Conservation (phyloP, 1,139 yeast genomes). For the Hemisphaericaspora lyxosophila region DNA sequence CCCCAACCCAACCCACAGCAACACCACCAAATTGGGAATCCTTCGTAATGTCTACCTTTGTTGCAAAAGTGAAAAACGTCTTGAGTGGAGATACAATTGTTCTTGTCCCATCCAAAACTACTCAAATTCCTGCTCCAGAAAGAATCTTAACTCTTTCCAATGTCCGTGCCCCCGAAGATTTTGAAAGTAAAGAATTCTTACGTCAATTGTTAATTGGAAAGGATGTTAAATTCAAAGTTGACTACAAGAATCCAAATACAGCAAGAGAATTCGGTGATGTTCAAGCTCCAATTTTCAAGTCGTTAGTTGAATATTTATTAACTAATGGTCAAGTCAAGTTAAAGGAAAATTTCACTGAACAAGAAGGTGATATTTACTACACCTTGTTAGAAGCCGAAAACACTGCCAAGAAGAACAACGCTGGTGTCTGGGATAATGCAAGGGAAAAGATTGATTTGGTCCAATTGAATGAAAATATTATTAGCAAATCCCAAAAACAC, state of each 20-base stretch:
- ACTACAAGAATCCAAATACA: slow-evolving; percentile 47
- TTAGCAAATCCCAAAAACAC: slow-evolving; percentile 33
- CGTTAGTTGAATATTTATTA: slow-evolving; percentile 58
- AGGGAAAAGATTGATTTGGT: slow-evolving; percentile 23
- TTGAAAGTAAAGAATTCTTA: slow-evolving; percentile 60
- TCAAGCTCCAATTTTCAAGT: slow-evolving; percentile 60
- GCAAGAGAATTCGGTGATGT: slow-evolving; percentile 76
- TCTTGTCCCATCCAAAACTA: slow-evolving; percentile 53
- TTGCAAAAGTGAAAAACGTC: slow-evolving; percentile 68
- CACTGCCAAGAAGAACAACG: slow-evolving; percentile 46
- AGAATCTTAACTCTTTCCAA: slow-evolving; percentile 63
- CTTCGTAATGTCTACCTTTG: slow-evolving; percentile 21
- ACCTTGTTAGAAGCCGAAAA: slow-evolving; percentile 37
- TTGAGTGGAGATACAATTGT: slow-evolving; percentile 75
- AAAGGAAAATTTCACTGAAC: slow-evolving; percentile 53
- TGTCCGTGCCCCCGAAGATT: slow-evolving; percentile 44
- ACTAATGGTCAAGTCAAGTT: slow-evolving; percentile 63
- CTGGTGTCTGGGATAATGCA: slow-evolving; percentile 56
- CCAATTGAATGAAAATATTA: slow-evolving; percentile 36
- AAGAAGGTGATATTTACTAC: slow-evolving; percentile 26
- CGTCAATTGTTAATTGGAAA: slow-evolving; percentile 69
- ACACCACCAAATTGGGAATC: neutral
- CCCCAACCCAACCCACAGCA: neutral
- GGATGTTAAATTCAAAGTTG: slow-evolving; percentile 58
- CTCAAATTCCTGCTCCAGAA: slow-evolving; percentile 53